Conservation (phyloP, 2,329 filamentous ascomycete species). For the Didymella exigua region DNA sequence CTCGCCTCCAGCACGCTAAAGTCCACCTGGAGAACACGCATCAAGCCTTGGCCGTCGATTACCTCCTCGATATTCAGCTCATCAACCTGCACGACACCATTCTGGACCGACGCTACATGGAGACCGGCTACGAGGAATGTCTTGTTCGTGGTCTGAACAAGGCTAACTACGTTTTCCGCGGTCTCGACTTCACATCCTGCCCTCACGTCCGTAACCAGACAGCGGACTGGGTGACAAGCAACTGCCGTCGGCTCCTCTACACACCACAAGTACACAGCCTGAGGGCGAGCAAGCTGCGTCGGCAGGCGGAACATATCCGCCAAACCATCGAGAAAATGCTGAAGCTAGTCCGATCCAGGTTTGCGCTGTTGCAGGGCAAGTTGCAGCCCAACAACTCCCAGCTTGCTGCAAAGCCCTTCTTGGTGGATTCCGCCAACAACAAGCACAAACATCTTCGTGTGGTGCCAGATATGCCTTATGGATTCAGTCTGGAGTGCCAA, state of each 20-base stretch:
- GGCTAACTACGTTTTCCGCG: conserved; percentile 19
- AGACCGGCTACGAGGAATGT: conserved; percentile 31
- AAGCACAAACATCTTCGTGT: neutral
- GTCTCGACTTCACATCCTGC: conserved; percentile 18
- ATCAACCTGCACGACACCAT: conserved; percentile 10
- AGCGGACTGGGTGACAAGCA: conserved; percentile 29
- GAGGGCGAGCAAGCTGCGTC: neutral
- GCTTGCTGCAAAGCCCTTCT: neutral
- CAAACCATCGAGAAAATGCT: neutral
- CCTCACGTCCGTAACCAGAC: conserved; percentile 23
- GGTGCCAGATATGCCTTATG: conserved; percentile 14
- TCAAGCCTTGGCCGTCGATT: conserved; percentile 2
- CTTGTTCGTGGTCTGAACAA: conserved; percentile 28
- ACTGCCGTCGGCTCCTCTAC: conserved; percentile 29
- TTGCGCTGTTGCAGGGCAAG: neutral
- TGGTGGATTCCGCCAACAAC: neutral
- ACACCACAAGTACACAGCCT: conserved; percentile 15
- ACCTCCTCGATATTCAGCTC: conserved; percentile 12
- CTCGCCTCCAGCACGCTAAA: conserved; percentile 12
- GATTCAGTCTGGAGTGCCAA: conserved; percentile 18
- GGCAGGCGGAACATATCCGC: neutral
- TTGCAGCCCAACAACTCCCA: neutral
- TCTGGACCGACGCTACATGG: conserved; percentile 21
- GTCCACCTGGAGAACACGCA: conserved; percentile 2
- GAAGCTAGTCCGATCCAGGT: neutral